Evolutionary conservation across 1,284 basidiomycete species (phyloP).

Genomic region (Malassezia nana): DNA sequence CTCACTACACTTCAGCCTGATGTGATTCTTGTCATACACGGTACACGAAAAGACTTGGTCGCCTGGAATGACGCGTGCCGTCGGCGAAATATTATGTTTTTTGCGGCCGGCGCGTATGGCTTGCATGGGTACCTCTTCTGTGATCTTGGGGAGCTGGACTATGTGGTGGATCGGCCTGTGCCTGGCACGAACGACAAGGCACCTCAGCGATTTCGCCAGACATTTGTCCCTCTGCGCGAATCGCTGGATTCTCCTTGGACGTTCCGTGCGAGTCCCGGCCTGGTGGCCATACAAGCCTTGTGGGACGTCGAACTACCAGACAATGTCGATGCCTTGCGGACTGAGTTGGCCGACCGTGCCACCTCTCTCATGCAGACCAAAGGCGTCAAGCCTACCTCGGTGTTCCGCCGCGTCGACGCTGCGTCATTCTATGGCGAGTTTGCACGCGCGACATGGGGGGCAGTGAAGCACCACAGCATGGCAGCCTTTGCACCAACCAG

Average conservation of each 20-base stretch:
- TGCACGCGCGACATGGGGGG: conserved; percentile 8
- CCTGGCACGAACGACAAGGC: conserved; percentile 44
- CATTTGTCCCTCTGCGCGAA: conserved; percentile 60
- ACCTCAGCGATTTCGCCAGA: conserved; percentile 58
- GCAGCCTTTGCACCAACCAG: conserved; percentile 71
- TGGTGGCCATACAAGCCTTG: conserved; percentile 59
- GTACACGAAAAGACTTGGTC: conserved; percentile 53
- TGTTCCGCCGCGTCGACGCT: conserved; percentile 9
- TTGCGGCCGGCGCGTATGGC: conserved; percentile 80
- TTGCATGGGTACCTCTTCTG: conserved; percentile 86
- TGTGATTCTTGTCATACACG: conserved; percentile 17
- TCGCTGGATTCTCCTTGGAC: conserved; percentile 49
- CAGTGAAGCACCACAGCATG: conserved; percentile 57
- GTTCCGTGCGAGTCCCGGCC: conserved; percentile 37
- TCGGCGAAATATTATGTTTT: conserved; percentile 53
- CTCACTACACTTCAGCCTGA: conserved; percentile 17
- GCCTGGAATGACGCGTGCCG: conserved; percentile 68
- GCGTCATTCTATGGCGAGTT: conserved; percentile 10
- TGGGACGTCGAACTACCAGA: conserved; percentile 4
- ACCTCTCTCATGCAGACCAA: conserved; percentile 16
- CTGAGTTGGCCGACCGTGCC: conserved; percentile 8
- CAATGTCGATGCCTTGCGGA: conserved; percentile 51
- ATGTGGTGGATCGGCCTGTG: conserved; percentile 60
- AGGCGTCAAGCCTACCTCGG: conserved; percentile 6
- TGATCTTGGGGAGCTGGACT: conserved; percentile 67